phyloP scores from a whole-genome alignment of 192 early-diverging fungal species.

The Podila horticola region DNA sequence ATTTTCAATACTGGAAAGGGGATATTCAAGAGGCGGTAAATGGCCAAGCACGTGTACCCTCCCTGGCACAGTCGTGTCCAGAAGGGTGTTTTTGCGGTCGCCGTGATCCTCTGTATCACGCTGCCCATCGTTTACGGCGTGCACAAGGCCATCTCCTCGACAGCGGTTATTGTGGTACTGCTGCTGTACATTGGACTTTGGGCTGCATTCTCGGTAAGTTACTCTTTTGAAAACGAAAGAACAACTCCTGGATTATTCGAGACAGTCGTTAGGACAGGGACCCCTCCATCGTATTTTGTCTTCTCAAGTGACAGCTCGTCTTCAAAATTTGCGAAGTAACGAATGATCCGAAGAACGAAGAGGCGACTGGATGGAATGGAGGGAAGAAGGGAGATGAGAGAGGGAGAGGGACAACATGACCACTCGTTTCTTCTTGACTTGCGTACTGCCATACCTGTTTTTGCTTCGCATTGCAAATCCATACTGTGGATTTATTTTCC shows the following conservation, averaged over 20 bases:
- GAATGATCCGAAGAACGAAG: no score
- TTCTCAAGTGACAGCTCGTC: no score
- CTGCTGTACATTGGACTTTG: conserved; percentile 25
- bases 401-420: no score
- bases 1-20: no score
- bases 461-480: not conserved
- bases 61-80: conserved; percentile 31
- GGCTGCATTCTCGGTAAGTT: conserved; percentile 35
- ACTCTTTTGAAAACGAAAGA: not conserved
- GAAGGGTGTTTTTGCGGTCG: conserved; percentile 22
- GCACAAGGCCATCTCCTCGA: conserved; percentile 13
- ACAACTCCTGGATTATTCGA: no score
- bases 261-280: no score
- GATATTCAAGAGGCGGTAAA: not conserved
- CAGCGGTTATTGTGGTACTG: conserved; percentile 24
- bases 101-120: conserved; percentile 31
- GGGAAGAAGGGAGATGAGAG: no score
- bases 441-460: not conserved
- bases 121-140: conserved; percentile 26
- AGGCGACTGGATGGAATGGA: no score
- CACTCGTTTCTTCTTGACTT: no score
- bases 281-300: no score
- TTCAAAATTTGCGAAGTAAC: no score
- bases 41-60: conserved; percentile 43
- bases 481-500: not conserved